Base-by-base conservation (phyloP, 106 monocot species). In the Platanthera guangdongensis region DNA sequence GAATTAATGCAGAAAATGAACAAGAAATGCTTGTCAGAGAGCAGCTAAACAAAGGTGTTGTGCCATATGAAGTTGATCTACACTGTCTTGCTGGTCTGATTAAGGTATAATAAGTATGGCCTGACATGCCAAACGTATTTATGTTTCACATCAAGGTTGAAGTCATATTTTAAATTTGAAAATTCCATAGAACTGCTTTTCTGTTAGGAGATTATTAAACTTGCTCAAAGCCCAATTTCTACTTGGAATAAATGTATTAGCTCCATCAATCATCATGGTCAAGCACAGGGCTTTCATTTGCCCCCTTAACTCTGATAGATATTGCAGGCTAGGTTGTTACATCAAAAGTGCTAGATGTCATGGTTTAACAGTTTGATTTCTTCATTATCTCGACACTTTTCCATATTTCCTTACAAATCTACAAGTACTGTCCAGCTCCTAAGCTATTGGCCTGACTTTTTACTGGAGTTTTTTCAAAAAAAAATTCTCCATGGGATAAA, bases 61-160 rank as follows among this genome's bases (percentile, higher is more conserved):
- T 86, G 5, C 86, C 83, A 71, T 51, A 80, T 52, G 80, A 69
- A 64, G 74, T 80, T 75, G 86, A 86, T 80, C 22, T 75, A 47
- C 86, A 86, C 74, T 86, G 86, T 76, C 69, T 86, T 45, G 86
- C 86, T 69, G 82, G 86, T 47, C 68, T 86, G 47, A 86, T 86
- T 75, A 86, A 86, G 86, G 86, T 86, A 74, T 51, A 51, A 19
- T 51, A 47, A 47, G 30, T 63, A 63, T 63, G 16, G 16, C 59
- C n/a, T 59, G 19, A 59, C 59, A 19, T 59, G 9, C 5, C n/a
- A 59, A 59, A 18, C 59, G 9, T 19, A 59, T 59, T 59, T 16
- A 59, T 6, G 19, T 59, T 59, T 59, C 0, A 0, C 18, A 59
- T n/a, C 5, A 6, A 18, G 18, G 16, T 59, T 16, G 19, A 59